phyloP scores from a whole-genome alignment of 2,329 filamentous ascomycete species.

The Raffaelea albimanens region DNA sequence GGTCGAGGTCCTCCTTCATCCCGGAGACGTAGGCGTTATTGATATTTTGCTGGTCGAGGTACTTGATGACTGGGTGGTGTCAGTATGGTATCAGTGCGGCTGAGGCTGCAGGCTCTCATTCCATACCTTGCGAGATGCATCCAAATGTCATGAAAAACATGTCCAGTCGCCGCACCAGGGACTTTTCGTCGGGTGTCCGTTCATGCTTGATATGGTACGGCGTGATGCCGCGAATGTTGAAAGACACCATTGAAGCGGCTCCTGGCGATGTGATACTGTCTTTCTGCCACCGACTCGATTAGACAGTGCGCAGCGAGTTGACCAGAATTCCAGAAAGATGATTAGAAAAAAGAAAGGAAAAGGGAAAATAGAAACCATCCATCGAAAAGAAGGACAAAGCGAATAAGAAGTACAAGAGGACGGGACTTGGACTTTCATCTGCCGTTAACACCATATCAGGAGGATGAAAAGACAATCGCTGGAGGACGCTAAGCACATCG shows the following conservation, averaged over 20 bases:
- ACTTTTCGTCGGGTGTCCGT: not conserved
- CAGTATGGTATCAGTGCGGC: not conserved
- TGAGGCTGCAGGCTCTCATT: not conserved
- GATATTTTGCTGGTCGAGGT: not conserved
- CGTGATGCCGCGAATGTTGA: not conserved
- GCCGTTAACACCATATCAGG: too few species aligned
- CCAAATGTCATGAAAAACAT: slow-evolving; percentile 1
- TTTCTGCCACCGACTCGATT: too few species aligned
- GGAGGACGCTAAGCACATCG: too few species aligned
- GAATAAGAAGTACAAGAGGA: not conserved
- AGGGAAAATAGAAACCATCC: not conserved
- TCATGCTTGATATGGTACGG: not conserved
- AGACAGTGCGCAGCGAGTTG: too few species aligned
- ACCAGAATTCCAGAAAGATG: not conserved
- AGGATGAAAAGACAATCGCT: too few species aligned
- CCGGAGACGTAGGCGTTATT: not conserved
- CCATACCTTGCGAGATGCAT: not conserved
- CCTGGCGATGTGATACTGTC: not conserved
- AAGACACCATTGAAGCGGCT: not conserved
- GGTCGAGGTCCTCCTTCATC: not conserved
- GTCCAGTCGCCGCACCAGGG: not conserved
- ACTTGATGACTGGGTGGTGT: not conserved
- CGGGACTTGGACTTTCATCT: too few species aligned
- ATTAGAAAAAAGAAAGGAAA: not conserved
- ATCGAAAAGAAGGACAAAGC: not conserved